A percentile compares a stretch with the other conserved stretches of the same genome.
phyloP scores from a whole-genome alignment of 176 grass and related monocot genomes.

The barley (Hordeum vulgare) region MorexV3_pseudomolecules_assembly NC_058521.1:60629932-60630431 shows the following conservation, averaged over 20 bases:
- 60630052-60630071: conserved; percentile 14
- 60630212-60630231: not conserved
- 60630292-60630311: too few species aligned
- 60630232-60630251: too few species aligned
- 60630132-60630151: conserved; percentile 85
- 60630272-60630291: too few species aligned
- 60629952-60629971: conserved; percentile 91
- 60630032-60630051: not conserved
- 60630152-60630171: conserved; percentile 69
- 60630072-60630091: conserved; percentile 60
- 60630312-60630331: too few species aligned
- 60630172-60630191: conserved; percentile 4
- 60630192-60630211: not conserved
- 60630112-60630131: conserved; percentile 97
- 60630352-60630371: too few species aligned
- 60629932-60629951: conserved; percentile 97
- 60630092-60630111: conserved; percentile 95
- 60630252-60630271: too few species aligned
- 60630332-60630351: too few species aligned
- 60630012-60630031: not conserved
- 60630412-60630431: not conserved
- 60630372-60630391: too few species aligned
- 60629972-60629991: conserved; percentile 99
- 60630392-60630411: not conserved
- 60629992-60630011: conserved; percentile 33